Conservation (phyloP, 1,284 basidiomycete genomes). For the Cryptococcus sp. region DNA sequence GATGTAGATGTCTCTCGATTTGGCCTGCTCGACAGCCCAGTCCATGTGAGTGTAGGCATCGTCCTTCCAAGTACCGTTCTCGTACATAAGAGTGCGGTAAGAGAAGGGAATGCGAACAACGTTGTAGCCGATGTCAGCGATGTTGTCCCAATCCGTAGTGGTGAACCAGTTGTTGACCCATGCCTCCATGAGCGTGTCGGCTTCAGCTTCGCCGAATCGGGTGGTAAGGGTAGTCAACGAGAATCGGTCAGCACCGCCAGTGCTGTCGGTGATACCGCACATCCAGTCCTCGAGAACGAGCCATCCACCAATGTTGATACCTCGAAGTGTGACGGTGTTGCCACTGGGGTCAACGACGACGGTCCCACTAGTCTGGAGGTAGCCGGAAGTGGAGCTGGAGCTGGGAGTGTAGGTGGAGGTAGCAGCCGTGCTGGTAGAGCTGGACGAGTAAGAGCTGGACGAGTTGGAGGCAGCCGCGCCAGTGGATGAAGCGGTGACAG, state of each 20-base stretch:
- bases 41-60: slow-evolving; percentile 36
- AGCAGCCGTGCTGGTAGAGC: slow-evolving; percentile 11
- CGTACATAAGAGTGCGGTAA: slow-evolving; percentile 34
- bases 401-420: slow-evolving; percentile 17
- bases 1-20: slow-evolving; percentile 35
- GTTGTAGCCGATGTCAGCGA: slow-evolving; percentile 39
- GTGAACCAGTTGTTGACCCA: slow-evolving; percentile 44
- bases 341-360: slow-evolving; percentile 37
- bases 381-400: slow-evolving; percentile 23
- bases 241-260: slow-evolving; percentile 38
- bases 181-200: slow-evolving; percentile 31
- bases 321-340: slow-evolving; percentile 36
- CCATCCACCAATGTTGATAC: slow-evolving; percentile 44
- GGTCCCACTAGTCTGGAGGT: slow-evolving; percentile 35
- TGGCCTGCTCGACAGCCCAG: slow-evolving; percentile 43
- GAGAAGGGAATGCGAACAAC: slow-evolving; percentile 39
- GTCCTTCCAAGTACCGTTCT: slow-evolving; percentile 33
- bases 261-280: slow-evolving; percentile 43
- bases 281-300: slow-evolving; percentile 46
- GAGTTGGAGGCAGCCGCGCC: slow-evolving; percentile 1
- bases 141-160: slow-evolving; percentile 35
- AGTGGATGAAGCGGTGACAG: slow-evolving; percentile 5
- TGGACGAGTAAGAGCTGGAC: slow-evolving; percentile 16
- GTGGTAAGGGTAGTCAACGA: slow-evolving; percentile 32
- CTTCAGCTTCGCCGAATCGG: slow-evolving; percentile 37